phyloP scores from a whole-genome alignment of 352 stramenopile genomes.

The Globisporangium megalacanthum region DNA sequence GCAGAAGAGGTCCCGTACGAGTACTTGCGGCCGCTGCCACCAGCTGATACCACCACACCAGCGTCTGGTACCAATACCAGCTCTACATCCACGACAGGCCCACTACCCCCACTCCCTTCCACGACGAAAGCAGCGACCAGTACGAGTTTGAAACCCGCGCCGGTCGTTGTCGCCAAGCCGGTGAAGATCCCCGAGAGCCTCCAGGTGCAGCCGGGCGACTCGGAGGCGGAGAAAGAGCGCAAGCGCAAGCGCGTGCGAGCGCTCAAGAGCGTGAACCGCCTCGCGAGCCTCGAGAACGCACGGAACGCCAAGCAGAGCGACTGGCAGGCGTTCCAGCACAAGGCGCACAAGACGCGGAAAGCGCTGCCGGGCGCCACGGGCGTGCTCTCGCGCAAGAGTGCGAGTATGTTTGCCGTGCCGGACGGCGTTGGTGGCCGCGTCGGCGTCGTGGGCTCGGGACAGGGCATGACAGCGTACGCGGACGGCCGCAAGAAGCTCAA shows the following conservation, averaged over 20 bases:
- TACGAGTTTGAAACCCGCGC: slow-evolving; percentile 12
- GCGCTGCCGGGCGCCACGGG: slow-evolving; percentile 60
- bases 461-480: slow-evolving; percentile 82
- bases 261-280: slow-evolving; percentile 85
- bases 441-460: slow-evolving; percentile 82
- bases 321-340: slow-evolving; percentile 85
- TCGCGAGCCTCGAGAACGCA: slow-evolving; percentile 83
- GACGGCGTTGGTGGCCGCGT: slow-evolving; percentile 80
- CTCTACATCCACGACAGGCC: too few species aligned
- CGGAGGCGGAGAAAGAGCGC: slow-evolving; percentile 79
- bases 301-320: slow-evolving; percentile 80
- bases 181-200: slow-evolving; percentile 87
- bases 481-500: slow-evolving; percentile 76
- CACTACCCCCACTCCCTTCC: too few species aligned
- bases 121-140: background rate
- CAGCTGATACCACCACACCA: too few species aligned
- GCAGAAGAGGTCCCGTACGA: slow-evolving; percentile 87
- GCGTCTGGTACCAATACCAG: too few species aligned
- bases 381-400: slow-evolving; percentile 73
- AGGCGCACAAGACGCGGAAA: slow-evolving; percentile 73
- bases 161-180: slow-evolving; percentile 50
- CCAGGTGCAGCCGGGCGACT: slow-evolving; percentile 75
- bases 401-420: slow-evolving; percentile 87
- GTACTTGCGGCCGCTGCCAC: slow-evolving; percentile 53
- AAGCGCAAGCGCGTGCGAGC: slow-evolving; percentile 78